phyloP scores from a whole-genome alignment of 1,284 basidiomycete genomes.

The Laetiporus sulphureus region DNA sequence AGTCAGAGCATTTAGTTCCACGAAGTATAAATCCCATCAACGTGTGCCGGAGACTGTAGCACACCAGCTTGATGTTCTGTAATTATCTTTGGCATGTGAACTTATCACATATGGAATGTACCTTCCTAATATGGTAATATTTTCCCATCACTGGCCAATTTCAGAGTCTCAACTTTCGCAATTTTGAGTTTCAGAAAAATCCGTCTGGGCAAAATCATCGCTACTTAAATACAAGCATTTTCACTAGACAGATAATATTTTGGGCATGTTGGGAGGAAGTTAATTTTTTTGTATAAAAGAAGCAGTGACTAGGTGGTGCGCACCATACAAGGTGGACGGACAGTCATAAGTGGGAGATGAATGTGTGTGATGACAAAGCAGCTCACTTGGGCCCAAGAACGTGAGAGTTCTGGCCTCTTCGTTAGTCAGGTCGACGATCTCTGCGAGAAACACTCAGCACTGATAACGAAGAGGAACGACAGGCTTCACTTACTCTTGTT shows the following conservation, averaged over 20 bases:
- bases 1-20: constrained; percentile 19
- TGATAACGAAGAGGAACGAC: too few relatives aligned
- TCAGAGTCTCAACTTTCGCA: neutral
- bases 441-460: too few relatives aligned
- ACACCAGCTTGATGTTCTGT: constrained; percentile 5
- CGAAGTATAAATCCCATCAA: constrained; percentile 19
- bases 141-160: neutral
- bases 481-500: too few relatives aligned
- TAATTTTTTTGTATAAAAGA: too few relatives aligned
- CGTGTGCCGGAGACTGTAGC: constrained; percentile 17
- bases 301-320: too few relatives aligned
- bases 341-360: too few relatives aligned
- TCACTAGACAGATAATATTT: neutral
- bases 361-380: too few relatives aligned
- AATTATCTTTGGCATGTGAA: neutral
- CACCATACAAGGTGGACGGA: too few relatives aligned
- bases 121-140: neutral
- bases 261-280: too few relatives aligned
- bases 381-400: too few relatives aligned
- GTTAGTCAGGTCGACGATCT: too few relatives aligned
- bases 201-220: neutral
- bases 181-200: neutral
- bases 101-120: neutral
- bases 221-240: neutral
- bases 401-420: too few relatives aligned